These are phyloP conservation scores for Pseudisothecium myosuroides DNA, from an alignment of 225 moss, liverwort and hornwort species.

Conservation along the genomic window DNA sequence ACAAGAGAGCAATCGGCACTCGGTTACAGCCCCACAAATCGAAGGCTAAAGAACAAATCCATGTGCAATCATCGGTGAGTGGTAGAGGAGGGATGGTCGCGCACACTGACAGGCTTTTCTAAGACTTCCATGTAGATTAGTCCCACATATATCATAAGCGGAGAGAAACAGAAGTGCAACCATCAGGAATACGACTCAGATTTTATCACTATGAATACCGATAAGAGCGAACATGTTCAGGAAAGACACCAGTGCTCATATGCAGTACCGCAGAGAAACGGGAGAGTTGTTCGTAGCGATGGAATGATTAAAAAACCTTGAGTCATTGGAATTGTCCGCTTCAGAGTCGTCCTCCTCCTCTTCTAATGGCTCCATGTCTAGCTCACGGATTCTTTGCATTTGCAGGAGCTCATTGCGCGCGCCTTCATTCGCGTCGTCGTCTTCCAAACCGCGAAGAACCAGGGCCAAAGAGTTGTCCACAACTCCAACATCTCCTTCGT, in stretches of 20 bases:
- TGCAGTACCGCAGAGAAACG: not conserved
- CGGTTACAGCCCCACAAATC: not conserved
- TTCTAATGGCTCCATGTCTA: slow-evolving; percentile 76
- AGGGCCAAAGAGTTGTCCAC: slow-evolving; percentile 27
- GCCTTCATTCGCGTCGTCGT: not conserved
- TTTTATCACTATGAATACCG: not conserved
- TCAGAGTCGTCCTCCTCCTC: slow-evolving; percentile 87
- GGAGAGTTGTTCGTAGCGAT: not conserved
- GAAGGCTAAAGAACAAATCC: not conserved
- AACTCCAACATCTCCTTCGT: slow-evolving; percentile 25
- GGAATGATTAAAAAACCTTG: slow-evolving; percentile 32
- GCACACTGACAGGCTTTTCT: not conserved
- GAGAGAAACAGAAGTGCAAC: not conserved
- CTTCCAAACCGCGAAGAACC: slow-evolving; percentile 1
- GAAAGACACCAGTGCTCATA: not conserved
- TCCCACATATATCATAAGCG: not conserved
- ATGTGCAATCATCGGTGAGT: not conserved
- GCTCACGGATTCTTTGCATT: slow-evolving; percentile 57
- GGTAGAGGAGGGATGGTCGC: not conserved
- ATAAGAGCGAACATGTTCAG: not conserved
- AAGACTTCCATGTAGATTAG: not conserved
- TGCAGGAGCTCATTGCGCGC: slow-evolving; percentile 40
- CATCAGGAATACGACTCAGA: not conserved
- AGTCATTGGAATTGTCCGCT: slow-evolving; percentile 46
- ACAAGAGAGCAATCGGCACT: not conserved